Evolutionary conservation across 768 basidiomycete genomes (phyloP).

Genomic region (Flagelloscypha sp.): DNA sequence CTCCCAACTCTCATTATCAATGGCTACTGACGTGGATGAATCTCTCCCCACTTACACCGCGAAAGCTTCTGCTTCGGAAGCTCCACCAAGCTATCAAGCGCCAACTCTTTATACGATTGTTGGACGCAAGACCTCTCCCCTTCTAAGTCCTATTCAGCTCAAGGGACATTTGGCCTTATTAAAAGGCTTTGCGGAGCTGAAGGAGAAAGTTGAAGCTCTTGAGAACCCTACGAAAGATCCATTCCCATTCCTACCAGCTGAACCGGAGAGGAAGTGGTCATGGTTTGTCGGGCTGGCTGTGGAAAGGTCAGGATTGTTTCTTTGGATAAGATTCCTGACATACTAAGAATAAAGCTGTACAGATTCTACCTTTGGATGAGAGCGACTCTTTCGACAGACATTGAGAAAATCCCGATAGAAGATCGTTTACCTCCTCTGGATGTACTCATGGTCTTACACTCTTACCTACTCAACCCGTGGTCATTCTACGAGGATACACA

Average conservation of each 20-base stretch:
- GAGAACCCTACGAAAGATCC: not conserved
- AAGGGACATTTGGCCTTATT: slow-evolving; percentile 29
- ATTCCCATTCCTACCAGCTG: slow-evolving; percentile 11
- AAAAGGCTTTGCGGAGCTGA: slow-evolving; percentile 23
- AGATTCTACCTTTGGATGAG: no score
- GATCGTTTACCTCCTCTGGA: slow-evolving; percentile 31
- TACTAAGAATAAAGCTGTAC: no score
- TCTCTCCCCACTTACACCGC: no score
- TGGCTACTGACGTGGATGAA: no score
- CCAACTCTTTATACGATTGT: no score
- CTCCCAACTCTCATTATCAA: no score
- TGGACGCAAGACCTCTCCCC: not conserved
- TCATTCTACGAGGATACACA: no score
- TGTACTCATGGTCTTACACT: slow-evolving; percentile 33
- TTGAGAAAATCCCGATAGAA: slow-evolving; percentile 12
- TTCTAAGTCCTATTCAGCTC: not conserved
- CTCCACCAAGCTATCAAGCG: no score
- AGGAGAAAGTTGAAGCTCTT: slow-evolving; percentile 13
- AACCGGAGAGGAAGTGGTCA: slow-evolving; percentile 23
- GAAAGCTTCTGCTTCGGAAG: no score
- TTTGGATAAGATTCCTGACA: no score
- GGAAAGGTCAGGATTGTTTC: slow-evolving; percentile 29
- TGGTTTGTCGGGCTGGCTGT: slow-evolving; percentile 32
- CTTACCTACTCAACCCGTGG: slow-evolving; percentile 25
- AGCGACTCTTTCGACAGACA: no score